These are phyloP conservation scores for Microascus cirrosus DNA, from an alignment of 2,329 filamentous ascomycete genomes.

Conservation along the genomic window DNA sequence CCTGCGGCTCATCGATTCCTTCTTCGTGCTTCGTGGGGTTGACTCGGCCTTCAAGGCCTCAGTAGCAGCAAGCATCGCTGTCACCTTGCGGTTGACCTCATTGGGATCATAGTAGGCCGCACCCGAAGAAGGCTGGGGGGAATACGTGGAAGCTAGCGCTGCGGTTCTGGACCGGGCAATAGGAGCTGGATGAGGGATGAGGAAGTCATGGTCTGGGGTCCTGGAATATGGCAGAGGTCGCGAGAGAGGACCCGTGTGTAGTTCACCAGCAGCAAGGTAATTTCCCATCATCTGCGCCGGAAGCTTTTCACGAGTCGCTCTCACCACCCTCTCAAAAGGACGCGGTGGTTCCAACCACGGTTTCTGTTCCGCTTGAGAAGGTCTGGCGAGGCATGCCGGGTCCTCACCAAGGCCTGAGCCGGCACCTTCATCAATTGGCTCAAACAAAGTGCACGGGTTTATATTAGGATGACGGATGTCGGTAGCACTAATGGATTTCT, in stretches of 20 bases:
- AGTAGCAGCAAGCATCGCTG: slow-evolving; percentile 23
- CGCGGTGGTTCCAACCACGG: background rate
- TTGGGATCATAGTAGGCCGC: background rate
- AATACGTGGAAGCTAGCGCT: background rate
- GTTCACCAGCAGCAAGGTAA: background rate
- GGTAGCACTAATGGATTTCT: background rate
- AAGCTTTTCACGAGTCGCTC: background rate
- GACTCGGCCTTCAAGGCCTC: slow-evolving; percentile 19
- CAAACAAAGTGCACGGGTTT: background rate
- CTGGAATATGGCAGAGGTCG: background rate
- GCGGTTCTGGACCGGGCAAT: background rate
- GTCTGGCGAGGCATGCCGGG: background rate
- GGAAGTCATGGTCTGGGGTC: background rate
- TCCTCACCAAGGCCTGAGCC: background rate
- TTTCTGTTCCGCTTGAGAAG: background rate
- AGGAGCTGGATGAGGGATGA: background rate
- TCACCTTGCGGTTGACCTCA: slow-evolving; percentile 18
- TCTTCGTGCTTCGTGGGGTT: background rate
- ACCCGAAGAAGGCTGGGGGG: background rate
- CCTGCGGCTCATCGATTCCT: background rate
- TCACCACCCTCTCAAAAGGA: background rate
- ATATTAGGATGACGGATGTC: background rate
- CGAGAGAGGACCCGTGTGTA: background rate
- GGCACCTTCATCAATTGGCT: background rate
- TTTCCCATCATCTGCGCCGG: background rate